Evolutionary conservation across 129 eudicot genomes (phyloP).

Genomic region (sunflower (Helianthus annuus)): HanXRQr2.0-SUNRISE NC_035443.2:105030081-105030580

Average conservation of each 20-base stretch:
- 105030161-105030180: conserved; percentile 68
- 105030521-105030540: conserved; percentile 99
- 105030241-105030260: conserved; percentile 78
- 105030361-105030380: conserved; percentile 65
- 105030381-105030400: conserved; percentile 93
- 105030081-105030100: not conserved
- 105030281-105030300: conserved; percentile 17
- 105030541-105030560: conserved; percentile 99
- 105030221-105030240: conserved; percentile 86
- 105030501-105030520: conserved; percentile 49
- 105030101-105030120: conserved; percentile 45
- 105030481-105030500: conserved; percentile 13
- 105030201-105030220: conserved; percentile 59
- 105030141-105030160: conserved; percentile 87
- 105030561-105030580: conserved; percentile 71
- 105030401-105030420: conserved; percentile 84
- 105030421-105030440: conserved; percentile 95
- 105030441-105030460: conserved; percentile 65
- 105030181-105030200: conserved; percentile 47
- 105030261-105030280: conserved; percentile 14
- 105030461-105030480: not conserved
- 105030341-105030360: conserved; percentile 68
- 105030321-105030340: conserved; percentile 91
- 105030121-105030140: conserved; percentile 84
- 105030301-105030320: not conserved